Base-by-base conservation (phyloP, 2,329 filamentous ascomycete genomes). In the Aureobasidium sp. region DNA sequence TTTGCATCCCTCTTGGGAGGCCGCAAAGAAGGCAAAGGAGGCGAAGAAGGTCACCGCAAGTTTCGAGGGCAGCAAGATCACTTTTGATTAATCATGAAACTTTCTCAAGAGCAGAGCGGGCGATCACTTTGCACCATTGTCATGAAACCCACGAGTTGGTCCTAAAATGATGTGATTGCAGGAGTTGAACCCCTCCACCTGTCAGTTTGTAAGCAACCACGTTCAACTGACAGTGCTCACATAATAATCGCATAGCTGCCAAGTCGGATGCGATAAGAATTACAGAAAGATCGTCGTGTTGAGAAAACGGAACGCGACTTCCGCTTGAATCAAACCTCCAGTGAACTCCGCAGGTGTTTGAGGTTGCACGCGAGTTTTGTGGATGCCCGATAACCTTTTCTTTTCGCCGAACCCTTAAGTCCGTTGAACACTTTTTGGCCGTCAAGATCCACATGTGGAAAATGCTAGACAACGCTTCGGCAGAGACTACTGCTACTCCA, bases 1-100 rank as follows among this genome's bases (percentile, higher is more conserved):
- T 5, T 59, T 84, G 60, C 81, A 85, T 74, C 81, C 81, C 17
- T 82, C 79, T 52, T 85, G 81, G 81, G 76, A 79, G 64, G 81
- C 81, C 6, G 79, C 79, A 25, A 80, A 78, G 69, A 73, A 73
- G 62, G 75, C 77, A 12, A 84, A 84, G 68, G 74, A 77, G 66
- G 73, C 74, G 57, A 65, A 64, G 64, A 72, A 73, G 62, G 66
- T 65, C 44, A 66, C 61, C 35, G 73, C 72, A 38, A 65, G 71
- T n/a, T 81, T 83, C 58, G 63, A 73, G 53, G 80, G 80, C 22
- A 84, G 79, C 71, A 84, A 83, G 70, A 74, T 83, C 45, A 74
- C 74, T 6, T 85, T 85, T 67, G 79, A 83, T 64, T 83, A 32
- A 39, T 29, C n/a, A n/a, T n/a, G n/a, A n/a, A n/a, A n/a, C n/a